Evolutionary conservation across 1,139 yeast species (phyloP).

Genomic region (Lodderomyces theae): DNA sequence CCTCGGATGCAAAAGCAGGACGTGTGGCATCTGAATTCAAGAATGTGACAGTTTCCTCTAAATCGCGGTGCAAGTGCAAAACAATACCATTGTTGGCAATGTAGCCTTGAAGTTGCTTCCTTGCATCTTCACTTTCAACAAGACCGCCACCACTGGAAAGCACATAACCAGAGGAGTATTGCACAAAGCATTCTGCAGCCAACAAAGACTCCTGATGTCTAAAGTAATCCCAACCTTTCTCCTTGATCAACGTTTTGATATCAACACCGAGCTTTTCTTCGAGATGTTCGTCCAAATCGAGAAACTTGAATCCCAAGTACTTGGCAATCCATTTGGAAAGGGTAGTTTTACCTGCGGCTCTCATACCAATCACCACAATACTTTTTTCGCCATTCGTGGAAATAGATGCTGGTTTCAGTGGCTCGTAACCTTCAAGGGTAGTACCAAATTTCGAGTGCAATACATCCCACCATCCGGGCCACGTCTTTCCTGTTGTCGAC

Average conservation of each 20-base stretch:
- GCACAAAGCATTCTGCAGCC: slow-evolving; percentile 49
- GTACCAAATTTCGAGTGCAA: slow-evolving; percentile 68
- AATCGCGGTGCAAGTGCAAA: slow-evolving; percentile 84
- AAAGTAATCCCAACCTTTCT: slow-evolving; percentile 84
- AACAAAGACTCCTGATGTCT: slow-evolving; percentile 64
- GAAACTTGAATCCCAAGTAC: slow-evolving; percentile 63
- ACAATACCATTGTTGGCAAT: slow-evolving; percentile 67
- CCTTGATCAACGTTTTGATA: slow-evolving; percentile 65
- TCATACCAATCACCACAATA: slow-evolving; percentile 90
- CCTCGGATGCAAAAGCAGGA: slow-evolving; percentile 82
- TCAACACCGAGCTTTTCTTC: slow-evolving; percentile 54
- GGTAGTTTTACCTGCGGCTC: slow-evolving; percentile 96
- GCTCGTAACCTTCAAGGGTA: slow-evolving; percentile 67
- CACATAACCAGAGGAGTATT: slow-evolving; percentile 57
- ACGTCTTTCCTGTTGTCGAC: slow-evolving; percentile 91
- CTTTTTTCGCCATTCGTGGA: slow-evolving; percentile 44
- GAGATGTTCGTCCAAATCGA: slow-evolving; percentile 76
- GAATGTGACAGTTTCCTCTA: slow-evolving; percentile 75
- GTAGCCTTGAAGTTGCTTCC: slow-evolving; percentile 59
- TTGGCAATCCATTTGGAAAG: slow-evolving; percentile 79
- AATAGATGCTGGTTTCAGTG: slow-evolving; percentile 18
- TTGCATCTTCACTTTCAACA: slow-evolving; percentile 73
- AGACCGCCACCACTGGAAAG: slow-evolving; percentile 97
- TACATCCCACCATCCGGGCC: slow-evolving; percentile 99
- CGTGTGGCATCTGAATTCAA: slow-evolving; percentile 75